phyloP scores from a whole-genome alignment of 106 monocot genomes.

The Narthecium ossifragum region DNA sequence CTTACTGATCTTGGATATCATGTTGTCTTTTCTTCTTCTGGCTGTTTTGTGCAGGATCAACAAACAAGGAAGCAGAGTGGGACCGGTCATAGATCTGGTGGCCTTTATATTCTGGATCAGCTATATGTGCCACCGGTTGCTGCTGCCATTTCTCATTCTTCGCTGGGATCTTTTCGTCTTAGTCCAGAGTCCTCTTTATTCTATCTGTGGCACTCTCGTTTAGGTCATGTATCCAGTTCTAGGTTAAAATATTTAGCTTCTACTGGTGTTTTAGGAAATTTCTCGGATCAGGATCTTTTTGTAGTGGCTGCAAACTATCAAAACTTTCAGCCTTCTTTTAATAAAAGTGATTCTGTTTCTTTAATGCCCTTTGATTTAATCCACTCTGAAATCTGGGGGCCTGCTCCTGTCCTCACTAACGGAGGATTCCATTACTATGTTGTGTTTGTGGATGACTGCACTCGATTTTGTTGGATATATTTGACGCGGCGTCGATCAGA shows the following conservation, averaged over 20 bases:
- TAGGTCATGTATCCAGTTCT: neutral
- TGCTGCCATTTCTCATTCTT: too few relatives aligned
- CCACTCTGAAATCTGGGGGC: conserved; percentile 3
- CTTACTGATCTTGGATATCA: too few relatives aligned
- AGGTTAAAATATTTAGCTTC: neutral
- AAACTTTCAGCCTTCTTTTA: neutral
- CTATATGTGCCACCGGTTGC: too few relatives aligned
- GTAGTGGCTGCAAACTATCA: neutral
- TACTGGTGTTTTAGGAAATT: neutral
- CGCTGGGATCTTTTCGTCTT: neutral
- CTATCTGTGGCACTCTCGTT: conserved; percentile 2
- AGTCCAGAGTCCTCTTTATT: neutral
- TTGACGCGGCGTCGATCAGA: neutral
- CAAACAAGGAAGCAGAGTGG: too few relatives aligned
- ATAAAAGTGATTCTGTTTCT: neutral
- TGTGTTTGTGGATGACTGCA: neutral
- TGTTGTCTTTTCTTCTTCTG: too few relatives aligned
- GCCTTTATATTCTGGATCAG: too few relatives aligned
- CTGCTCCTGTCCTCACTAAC: neutral
- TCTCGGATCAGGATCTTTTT: neutral
- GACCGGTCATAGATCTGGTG: too few relatives aligned
- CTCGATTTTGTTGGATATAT: neutral
- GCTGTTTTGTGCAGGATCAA: too few relatives aligned
- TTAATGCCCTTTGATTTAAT: neutral
- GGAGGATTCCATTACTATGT: neutral